Base-by-base conservation (phyloP, 106 monocot species). In the Triglochin maritima region DNA sequence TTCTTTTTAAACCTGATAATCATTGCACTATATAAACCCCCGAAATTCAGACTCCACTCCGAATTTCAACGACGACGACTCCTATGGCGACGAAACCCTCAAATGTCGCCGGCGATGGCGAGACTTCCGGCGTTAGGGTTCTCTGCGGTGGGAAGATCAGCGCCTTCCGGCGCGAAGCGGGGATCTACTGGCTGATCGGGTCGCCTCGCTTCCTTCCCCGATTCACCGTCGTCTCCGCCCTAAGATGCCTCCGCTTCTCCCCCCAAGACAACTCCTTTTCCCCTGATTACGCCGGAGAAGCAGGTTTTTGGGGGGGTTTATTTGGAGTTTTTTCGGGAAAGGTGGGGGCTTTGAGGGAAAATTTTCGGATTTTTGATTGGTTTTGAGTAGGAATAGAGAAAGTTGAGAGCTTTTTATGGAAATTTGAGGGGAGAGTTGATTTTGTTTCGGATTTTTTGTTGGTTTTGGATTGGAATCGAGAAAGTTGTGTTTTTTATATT, bases 181-280 rank as follows among this genome's bases (percentile, higher is more conserved):
- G 60, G 3, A 7, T 81, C 11, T 65, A 58, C 44, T 81, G 80
- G 80, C 54, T 81, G 49, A 58, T 81, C 57, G 80, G 80, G 6
- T 81, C 80, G 3, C 71, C 71, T 4, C 70, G n/a, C 53, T 76
- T 76, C 62, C 47, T 81, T 46, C 80, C 80, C 42, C 76, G 43
- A 3, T 61, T 67, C 71, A 81, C 80, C 47, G 57, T 81, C 50
- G 54, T 76, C 44, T 76, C 80, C 44, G 15, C 66, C 45, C 49
- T 76, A 62, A 64, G 71, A 44, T 80, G 76, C 56, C 75, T 75
- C 54, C 75, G 76, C 67, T 56, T 5, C 48, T 4, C 6, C 14
- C 55, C 49, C 7, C 55, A 29, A 29, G 29, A 6, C 45, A 60
- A 70, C 15, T 56, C 65, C 9, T 49, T 57, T 52, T 66, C 80